A percentile compares a stretch with the other conserved stretches of the same genome.
These are phyloP conservation scores for Aspergillus floridensis DNA, from an alignment of 2,329 filamentous ascomycete species.

Conservation along the genomic window DNA sequence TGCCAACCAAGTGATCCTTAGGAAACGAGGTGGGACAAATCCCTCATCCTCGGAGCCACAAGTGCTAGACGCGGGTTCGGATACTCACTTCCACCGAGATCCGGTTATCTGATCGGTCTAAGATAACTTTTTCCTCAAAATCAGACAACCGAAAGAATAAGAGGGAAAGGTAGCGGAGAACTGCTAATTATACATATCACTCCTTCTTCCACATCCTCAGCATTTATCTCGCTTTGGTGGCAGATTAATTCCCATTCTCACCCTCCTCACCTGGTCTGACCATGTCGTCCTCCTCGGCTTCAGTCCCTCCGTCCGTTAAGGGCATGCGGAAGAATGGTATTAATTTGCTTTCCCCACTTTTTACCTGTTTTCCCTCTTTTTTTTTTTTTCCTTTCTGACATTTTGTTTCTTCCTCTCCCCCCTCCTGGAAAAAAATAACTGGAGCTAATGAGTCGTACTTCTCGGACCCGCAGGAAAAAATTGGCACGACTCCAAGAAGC, in stretches of 20 bases:
- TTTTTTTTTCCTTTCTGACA: constrained; percentile 12
- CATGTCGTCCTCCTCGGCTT: constrained; percentile 47
- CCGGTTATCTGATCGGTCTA: constrained; percentile 46
- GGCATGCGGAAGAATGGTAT: constrained; percentile 84
- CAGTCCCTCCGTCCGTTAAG: constrained; percentile 36
- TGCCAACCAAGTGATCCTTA: constrained; percentile 11
- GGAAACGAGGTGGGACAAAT: constrained; percentile 16
- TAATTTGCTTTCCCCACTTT: constrained; percentile 23
- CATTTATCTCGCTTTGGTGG: constrained; percentile 4
- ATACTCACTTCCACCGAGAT: constrained; percentile 33
- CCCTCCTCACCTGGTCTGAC: constrained; percentile 12
- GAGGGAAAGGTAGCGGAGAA: constrained; percentile 7
- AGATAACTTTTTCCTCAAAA: constrained; percentile 32
- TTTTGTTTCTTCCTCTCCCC: constrained; percentile 5
- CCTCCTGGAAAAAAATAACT: background rate
- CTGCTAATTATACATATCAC: constrained; percentile 1
- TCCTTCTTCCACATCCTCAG: background rate
- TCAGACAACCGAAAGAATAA: constrained; percentile 12
- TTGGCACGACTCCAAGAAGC: constrained; percentile 80
- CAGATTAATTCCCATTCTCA: background rate
- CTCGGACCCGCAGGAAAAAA: constrained; percentile 70
- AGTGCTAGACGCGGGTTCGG: constrained; percentile 17
- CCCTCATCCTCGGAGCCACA: constrained; percentile 12
- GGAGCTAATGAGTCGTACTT: constrained; percentile 19
- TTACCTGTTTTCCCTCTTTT: constrained; percentile 2